phyloP scores from a whole-genome alignment of 768 basidiomycete species.

The Rubroboletus satanas region DNA sequence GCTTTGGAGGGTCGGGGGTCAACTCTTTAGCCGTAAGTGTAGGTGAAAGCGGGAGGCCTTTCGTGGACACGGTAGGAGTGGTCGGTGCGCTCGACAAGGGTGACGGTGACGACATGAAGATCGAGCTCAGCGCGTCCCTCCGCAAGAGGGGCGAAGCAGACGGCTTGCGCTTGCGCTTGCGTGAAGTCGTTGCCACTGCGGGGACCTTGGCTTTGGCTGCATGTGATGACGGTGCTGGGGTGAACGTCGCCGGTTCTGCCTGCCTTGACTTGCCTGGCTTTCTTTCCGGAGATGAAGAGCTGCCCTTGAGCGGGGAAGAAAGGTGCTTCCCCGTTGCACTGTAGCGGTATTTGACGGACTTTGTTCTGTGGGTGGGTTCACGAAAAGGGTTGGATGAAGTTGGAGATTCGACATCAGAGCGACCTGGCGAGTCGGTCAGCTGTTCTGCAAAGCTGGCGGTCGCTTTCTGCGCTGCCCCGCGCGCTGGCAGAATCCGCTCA shows the following conservation, averaged over 20 bases:
- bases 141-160: constrained; percentile 6
- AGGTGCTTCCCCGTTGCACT: constrained; percentile 32
- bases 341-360: constrained; percentile 32
- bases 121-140: constrained; percentile 7
- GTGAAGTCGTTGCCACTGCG: constrained; percentile 16
- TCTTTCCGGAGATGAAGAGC: constrained; percentile 30
- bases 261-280: constrained; percentile 11
- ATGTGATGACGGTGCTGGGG: constrained; percentile 14
- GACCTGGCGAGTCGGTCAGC: constrained; percentile 24
- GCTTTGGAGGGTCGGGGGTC: background rate
- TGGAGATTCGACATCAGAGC: constrained; percentile 23
- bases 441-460: constrained; percentile 32
- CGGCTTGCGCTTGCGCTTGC: constrained; percentile 33
- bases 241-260: background rate
- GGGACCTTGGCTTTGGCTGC: constrained; percentile 6
- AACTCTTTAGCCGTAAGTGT: background rate
- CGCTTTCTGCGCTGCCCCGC: constrained; percentile 35
- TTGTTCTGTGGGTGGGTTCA: constrained; percentile 22
- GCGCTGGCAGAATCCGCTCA: constrained; percentile 22
- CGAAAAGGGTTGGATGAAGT: constrained; percentile 22
- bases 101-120: constrained; percentile 18
- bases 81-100: constrained; percentile 27
- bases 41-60: constrained; percentile 20
- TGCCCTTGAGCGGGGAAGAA: constrained; percentile 32
- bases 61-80: constrained; percentile 9